Evolutionary conservation across 345 rosid genomes (phyloP).

Genomic region (Citrus sp.): DNA sequence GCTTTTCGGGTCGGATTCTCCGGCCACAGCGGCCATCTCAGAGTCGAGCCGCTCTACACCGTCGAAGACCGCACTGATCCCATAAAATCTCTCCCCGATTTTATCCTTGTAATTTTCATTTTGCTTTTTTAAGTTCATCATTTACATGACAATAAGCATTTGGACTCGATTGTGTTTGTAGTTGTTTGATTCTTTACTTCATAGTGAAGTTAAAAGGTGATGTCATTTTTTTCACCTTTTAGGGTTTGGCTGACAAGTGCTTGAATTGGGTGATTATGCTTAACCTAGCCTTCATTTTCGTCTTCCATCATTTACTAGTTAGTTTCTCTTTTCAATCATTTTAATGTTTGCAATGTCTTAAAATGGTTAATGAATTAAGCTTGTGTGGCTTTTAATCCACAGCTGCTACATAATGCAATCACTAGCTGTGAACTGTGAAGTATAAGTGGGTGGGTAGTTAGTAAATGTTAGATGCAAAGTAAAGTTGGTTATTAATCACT

Average conservation of each 20-base stretch:
- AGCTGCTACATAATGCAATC: background rate
- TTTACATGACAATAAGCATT: background rate
- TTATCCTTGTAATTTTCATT: slow-evolving; percentile 45
- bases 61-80: slow-evolving; percentile 56
- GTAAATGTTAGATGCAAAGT: background rate
- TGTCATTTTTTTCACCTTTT: background rate
- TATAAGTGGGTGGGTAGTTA: background rate
- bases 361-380: background rate
- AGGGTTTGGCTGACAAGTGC: slow-evolving; percentile 9
- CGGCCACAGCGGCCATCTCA: slow-evolving; percentile 88
- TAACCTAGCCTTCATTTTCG: background rate
- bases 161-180: background rate
- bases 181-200: background rate
- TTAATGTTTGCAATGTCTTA: background rate
- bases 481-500: background rate
- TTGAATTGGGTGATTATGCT: slow-evolving; percentile 6
- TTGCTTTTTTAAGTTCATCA: background rate
- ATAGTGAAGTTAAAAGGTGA: background rate
- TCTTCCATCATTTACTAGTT: background rate
- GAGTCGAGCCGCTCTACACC: slow-evolving; percentile 79
- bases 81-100: slow-evolving; percentile 72
- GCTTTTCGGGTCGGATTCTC: slow-evolving; percentile 85
- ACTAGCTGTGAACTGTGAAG: background rate
- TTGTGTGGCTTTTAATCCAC: background rate
- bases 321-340: background rate